Conservation (phyloP, 2,329 filamentous ascomycete species). For the Diaporthe citrichinensis region DNA sequence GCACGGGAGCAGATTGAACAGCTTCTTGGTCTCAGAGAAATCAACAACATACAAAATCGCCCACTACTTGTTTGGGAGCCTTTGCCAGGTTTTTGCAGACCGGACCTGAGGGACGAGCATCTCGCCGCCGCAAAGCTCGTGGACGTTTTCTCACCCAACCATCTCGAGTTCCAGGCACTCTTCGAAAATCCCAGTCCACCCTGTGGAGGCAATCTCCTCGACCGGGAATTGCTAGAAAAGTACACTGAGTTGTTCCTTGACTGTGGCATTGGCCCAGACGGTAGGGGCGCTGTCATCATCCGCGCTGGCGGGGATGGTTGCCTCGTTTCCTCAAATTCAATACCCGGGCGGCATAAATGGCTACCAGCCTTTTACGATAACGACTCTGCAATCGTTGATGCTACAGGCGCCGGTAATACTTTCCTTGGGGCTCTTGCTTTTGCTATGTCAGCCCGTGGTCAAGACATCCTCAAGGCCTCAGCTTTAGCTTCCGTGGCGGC, state of each 20-base stretch:
- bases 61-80: conserved; percentile 36
- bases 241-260: conserved; percentile 7
- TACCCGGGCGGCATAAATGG: conserved; percentile 44
- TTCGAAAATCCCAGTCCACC: conserved; percentile 40
- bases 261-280: conserved; percentile 19
- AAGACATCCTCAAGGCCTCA: conserved; percentile 46
- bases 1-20: conserved; percentile 44
- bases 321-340: conserved; percentile 20
- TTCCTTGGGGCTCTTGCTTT: conserved; percentile 52
- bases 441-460: conserved; percentile 45
- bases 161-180: conserved; percentile 50
- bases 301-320: conserved; percentile 32
- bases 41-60: not conserved
- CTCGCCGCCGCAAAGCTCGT: conserved; percentile 47
- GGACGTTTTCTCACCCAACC: conserved; percentile 55
- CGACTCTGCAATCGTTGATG: conserved; percentile 48
- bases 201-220: not conserved
- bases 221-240: not conserved
- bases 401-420: conserved; percentile 54
- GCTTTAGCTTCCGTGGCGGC: conserved; percentile 51
- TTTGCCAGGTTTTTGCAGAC: conserved; percentile 42
- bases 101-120: conserved; percentile 47
- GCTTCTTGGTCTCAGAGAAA: conserved; percentile 40
- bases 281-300: conserved; percentile 9
- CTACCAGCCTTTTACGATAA: conserved; percentile 48